Evolutionary conservation across 202 grass and related monocot genomes (phyloP).

Genomic region (Panicum virgatum): DNA sequence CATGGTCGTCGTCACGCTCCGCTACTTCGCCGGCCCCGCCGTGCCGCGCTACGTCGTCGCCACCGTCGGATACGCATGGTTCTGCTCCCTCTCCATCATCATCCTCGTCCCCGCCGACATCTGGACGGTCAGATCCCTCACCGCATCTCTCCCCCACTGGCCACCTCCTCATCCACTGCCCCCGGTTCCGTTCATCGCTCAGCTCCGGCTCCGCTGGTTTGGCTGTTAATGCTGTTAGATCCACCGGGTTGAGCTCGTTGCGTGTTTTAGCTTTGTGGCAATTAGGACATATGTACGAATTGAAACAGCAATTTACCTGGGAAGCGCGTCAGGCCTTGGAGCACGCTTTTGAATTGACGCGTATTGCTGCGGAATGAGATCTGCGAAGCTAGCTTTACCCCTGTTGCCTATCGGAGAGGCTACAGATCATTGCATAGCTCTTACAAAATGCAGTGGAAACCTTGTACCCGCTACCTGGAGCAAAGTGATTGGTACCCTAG

Average conservation of each 20-base stretch:
- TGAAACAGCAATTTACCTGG: not conserved
- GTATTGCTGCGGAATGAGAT: conserved; percentile 7
- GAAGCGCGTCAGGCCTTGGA: conserved; percentile 7
- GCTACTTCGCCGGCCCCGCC: conserved; percentile 95
- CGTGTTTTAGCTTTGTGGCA: conserved; percentile 18
- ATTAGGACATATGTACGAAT: not conserved
- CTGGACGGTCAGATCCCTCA: conserved; percentile 84
- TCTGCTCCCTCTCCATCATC: conserved; percentile 98
- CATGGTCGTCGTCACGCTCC: conserved; percentile 92
- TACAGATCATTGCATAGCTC: not conserved
- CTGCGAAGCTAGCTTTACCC: not conserved
- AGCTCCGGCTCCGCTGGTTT: not conserved
- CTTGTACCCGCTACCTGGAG: no score
- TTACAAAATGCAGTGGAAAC: conserved; percentile 14
- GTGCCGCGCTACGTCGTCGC: conserved; percentile 82
- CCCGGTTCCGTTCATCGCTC: not conserved
- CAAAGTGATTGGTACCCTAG: conserved; percentile 23
- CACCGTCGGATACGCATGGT: conserved; percentile 99
- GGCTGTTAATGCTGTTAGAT: conserved; percentile 32
- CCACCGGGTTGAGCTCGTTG: conserved; percentile 7
- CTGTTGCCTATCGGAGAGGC: not conserved
- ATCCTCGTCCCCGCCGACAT: conserved; percentile 99
- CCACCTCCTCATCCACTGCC: not conserved
- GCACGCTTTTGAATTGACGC: conserved; percentile 16
- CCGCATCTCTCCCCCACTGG: not conserved